These are phyloP conservation scores for Bidens hawaiensis DNA, from an alignment of 140 eudicot species.

Conservation along the genomic window DNA sequence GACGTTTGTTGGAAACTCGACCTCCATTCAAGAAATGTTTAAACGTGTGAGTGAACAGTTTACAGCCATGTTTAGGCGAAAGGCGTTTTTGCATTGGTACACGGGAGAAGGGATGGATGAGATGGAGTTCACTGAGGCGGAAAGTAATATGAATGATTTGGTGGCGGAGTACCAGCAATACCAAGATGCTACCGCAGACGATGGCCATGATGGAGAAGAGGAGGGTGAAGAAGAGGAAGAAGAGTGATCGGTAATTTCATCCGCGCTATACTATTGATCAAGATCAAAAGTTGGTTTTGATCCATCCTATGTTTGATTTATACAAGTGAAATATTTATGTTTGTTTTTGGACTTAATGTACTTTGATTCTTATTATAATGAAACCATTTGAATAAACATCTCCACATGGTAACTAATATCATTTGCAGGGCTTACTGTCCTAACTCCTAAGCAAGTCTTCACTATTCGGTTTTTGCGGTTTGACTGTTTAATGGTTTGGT, in stretches of 20 bases:
- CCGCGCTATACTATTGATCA: background rate
- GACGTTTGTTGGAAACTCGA: slow-evolving; percentile 41
- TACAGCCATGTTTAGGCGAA: slow-evolving; percentile 54
- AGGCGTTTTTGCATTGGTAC: slow-evolving; percentile 72
- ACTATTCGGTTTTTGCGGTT: too few relatives aligned
- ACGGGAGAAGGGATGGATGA: slow-evolving; percentile 71
- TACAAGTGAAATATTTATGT: slow-evolving; percentile 6
- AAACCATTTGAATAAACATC: slow-evolving; percentile 6
- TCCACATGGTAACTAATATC: background rate
- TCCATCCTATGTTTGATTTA: background rate
- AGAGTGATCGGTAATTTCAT: background rate
- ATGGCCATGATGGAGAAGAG: slow-evolving; percentile 34
- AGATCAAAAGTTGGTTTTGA: slow-evolving; percentile 1
- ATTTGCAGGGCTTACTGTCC: too few relatives aligned
- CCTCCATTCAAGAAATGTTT: slow-evolving; percentile 44
- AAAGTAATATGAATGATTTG: too few relatives aligned
- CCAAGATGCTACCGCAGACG: slow-evolving; percentile 24
- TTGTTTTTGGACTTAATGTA: slow-evolving; percentile 13
- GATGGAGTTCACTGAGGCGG: slow-evolving; percentile 73
- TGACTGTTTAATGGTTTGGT: too few relatives aligned
- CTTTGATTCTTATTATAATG: slow-evolving; percentile 18
- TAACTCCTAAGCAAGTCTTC: too few relatives aligned
- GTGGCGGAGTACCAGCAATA: slow-evolving; percentile 42
- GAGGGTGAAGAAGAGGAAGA: slow-evolving; percentile 30
- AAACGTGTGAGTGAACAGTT: slow-evolving; percentile 40